These are phyloP conservation scores for Aureobasidium uvarum DNA, from an alignment of 2,329 filamentous ascomycete genomes.

Conservation along the genomic window DNA sequence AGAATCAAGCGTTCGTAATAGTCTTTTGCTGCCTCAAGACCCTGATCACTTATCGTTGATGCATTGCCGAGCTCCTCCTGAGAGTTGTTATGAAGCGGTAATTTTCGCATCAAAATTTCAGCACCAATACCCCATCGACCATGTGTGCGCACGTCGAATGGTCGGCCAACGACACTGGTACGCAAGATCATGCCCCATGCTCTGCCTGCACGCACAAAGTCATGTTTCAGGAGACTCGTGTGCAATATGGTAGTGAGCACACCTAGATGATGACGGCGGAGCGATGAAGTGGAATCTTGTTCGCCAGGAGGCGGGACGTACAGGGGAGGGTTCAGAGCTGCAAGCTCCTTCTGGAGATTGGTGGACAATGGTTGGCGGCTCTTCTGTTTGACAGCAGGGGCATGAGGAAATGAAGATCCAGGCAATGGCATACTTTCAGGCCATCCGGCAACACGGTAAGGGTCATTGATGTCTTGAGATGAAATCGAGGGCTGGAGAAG, in stretches of 20 bases:
- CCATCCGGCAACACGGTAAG: slow-evolving; percentile 44
- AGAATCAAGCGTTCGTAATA: slow-evolving; percentile 80
- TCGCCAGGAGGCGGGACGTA: slow-evolving; percentile 34
- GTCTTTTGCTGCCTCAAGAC: slow-evolving; percentile 58
- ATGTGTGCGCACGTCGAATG: slow-evolving; percentile 66
- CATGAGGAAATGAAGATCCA: slow-evolving; percentile 48
- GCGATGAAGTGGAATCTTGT: slow-evolving; percentile 32
- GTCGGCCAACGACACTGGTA: slow-evolving; percentile 55
- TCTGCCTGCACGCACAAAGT: slow-evolving; percentile 68
- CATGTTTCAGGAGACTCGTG: slow-evolving; percentile 66
- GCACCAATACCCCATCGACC: slow-evolving; percentile 80
- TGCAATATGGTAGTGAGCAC: slow-evolving; percentile 69
- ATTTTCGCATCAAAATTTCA: slow-evolving; percentile 70
- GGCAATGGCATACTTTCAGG: slow-evolving; percentile 43
- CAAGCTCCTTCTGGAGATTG: slow-evolving; percentile 43
- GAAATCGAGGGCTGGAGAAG: not conserved
- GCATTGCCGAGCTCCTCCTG: slow-evolving; percentile 25
- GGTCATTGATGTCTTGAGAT: slow-evolving; percentile 37
- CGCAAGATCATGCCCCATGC: slow-evolving; percentile 73
- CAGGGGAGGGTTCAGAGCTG: slow-evolving; percentile 44
- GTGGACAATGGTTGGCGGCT: slow-evolving; percentile 26
- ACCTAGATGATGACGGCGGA: slow-evolving; percentile 59
- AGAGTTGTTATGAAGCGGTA: not conserved
- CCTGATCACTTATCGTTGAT: slow-evolving; percentile 39
- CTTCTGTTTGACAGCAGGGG: slow-evolving; percentile 33